Conservation (phyloP, 192 early-diverging fungal genomes). For the Martensiomyces pterosporus region DNA sequence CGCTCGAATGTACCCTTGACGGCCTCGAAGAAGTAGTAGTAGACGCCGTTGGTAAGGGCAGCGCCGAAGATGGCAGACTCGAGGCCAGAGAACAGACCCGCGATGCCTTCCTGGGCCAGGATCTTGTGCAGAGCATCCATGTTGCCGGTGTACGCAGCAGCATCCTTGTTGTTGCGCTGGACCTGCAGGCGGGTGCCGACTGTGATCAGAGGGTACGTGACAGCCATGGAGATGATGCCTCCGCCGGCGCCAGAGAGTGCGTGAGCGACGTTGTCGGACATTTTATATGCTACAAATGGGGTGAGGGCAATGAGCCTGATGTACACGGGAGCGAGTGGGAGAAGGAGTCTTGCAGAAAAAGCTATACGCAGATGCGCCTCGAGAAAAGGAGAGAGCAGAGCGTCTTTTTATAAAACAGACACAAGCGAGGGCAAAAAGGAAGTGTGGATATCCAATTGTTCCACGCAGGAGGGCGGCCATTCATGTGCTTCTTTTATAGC, state of each 20-base stretch:
- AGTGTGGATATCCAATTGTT: too few species aligned
- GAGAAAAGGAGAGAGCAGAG: neutral
- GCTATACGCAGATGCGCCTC: neutral
- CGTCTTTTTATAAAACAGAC: neutral
- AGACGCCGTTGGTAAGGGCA: conserved; percentile 89
- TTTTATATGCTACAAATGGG: conserved; percentile 15
- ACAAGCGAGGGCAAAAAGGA: too few species aligned
- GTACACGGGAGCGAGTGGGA: too few species aligned
- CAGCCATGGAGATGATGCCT: conserved; percentile 85
- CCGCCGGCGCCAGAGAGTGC: conserved; percentile 80
- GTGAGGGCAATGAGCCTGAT: conserved; percentile 1
- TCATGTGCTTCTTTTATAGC: too few species aligned
- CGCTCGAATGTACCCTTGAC: conserved; percentile 83
- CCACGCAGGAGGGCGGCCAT: too few species aligned
- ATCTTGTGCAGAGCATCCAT: conserved; percentile 84
- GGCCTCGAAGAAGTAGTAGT: conserved; percentile 86
- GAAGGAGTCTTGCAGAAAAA: neutral
- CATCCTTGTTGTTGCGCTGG: conserved; percentile 61
- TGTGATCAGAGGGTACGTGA: conserved; percentile 87
- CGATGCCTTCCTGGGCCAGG: conserved; percentile 78
- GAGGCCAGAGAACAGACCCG: conserved; percentile 90
- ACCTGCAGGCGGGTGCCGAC: conserved; percentile 79
- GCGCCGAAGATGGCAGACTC: conserved; percentile 95
- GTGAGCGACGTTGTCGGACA: conserved; percentile 82
- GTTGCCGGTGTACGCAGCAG: conserved; percentile 57